phyloP scores from a whole-genome alignment of 352 stramenopile species.

The Globisporangium lucens region DNA sequence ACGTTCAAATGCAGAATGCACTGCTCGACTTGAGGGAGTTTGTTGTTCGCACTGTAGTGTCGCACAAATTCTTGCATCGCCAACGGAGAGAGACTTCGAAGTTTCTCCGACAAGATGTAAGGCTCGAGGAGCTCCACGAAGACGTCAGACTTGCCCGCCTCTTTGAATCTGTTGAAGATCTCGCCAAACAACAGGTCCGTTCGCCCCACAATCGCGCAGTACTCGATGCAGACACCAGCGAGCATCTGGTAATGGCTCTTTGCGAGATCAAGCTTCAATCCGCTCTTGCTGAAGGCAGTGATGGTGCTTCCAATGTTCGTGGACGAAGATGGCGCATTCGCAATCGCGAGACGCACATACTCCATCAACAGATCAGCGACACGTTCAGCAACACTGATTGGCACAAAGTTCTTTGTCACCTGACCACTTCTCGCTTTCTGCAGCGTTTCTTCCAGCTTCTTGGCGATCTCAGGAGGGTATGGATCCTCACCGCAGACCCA shows the following conservation, averaged over 20 bases:
- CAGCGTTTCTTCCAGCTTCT: constrained; percentile 82
- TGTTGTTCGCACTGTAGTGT: constrained; percentile 87
- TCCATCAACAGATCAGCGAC: constrained; percentile 88
- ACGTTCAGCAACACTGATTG: constrained; percentile 86
- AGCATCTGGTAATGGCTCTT: constrained; percentile 97
- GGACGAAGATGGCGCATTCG: constrained; percentile 53
- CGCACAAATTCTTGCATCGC: constrained; percentile 93
- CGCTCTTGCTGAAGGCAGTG: constrained; percentile 47
- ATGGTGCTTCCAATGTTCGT: constrained; percentile 15
- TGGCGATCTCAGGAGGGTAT: constrained; percentile 73
- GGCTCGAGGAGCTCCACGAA: constrained; percentile 94
- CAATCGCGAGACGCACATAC: constrained; percentile 86
- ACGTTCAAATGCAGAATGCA: constrained; percentile 94
- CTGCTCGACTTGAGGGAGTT: constrained; percentile 89
- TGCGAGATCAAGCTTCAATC: constrained; percentile 84
- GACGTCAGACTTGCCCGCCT: constrained; percentile 77
- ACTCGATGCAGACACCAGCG: constrained; percentile 95
- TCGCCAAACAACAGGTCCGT: constrained; percentile 86
- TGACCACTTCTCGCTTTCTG: constrained; percentile 80
- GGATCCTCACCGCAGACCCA: constrained; percentile 81
- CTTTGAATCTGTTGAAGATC: constrained; percentile 86
- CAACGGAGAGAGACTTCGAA: constrained; percentile 89
- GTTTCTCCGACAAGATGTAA: constrained; percentile 93
- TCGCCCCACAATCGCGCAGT: constrained; percentile 87
- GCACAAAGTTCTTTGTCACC: constrained; percentile 87